Evolutionary conservation across 768 basidiomycete species (phyloP), one percentile per base, ranked within the genome.

Genomic region (Lepiota brunneoincarnata): DNA sequence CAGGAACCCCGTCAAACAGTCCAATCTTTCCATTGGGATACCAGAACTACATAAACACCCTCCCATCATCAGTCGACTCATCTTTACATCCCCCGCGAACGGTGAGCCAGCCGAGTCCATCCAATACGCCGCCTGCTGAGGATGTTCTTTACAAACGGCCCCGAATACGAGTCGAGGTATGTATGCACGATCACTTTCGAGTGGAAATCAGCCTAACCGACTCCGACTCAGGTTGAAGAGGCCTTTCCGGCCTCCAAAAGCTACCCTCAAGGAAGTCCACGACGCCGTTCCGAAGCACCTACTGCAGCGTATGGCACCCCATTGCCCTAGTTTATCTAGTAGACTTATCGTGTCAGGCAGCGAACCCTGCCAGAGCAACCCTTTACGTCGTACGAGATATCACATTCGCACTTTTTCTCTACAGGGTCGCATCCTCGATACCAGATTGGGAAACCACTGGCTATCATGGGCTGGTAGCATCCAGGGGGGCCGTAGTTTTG

Each of bases 201-300:
- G 39, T 15, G 21, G 39, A 20, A 15, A 17, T 24, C 45, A 26
- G 21, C 17, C n/a, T 26, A n/a, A 14, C 51, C 26, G 20, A 42
- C 17, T 36, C 18, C 17, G 11, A 23, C 21, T 9, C 40, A 79
- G 79, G 55, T 63, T 76, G 42, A 63, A 65, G 35, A 73, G 67
- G 56, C 75, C 79, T 4, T 84, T 81, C 61, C 63, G 64, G 17
- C 81, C 81, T 7, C 79, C 81, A 2, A 72, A 64, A 11, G 69
- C 75, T 14, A 77, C 76, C 0, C 64, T 82, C 39, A 81, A 81
- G 63, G 75, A 82, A 49, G 69, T 83, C 48, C 80, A 80, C 51
- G 75, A 79, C 56, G 79, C 77, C 3, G 80, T 83, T 17, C 81
- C 81, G 1, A 81, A 78, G 64, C 67, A 80, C 40, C 64, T 82